Conservation (phyloP, 306 rosid species). For the Quercus rubra region DNA sequence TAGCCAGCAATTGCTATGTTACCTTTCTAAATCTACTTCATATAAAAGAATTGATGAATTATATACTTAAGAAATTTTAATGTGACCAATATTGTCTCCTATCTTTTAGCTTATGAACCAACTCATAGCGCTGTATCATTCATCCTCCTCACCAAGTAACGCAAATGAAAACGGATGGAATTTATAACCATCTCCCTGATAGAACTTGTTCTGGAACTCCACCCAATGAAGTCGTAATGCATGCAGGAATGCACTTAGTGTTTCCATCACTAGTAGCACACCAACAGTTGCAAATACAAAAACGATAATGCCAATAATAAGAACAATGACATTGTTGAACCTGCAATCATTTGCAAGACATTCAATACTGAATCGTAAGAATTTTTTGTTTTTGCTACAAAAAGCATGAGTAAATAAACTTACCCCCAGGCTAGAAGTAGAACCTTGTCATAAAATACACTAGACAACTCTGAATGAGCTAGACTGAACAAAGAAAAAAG, state of each 20-base stretch:
- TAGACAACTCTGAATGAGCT: constrained; percentile 94
- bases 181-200: constrained; percentile 86
- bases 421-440: constrained; percentile 64
- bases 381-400: background rate
- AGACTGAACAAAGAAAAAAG: constrained; percentile 47
- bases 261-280: constrained; percentile 85
- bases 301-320: constrained; percentile 69
- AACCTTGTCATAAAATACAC: constrained; percentile 88
- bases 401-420: background rate
- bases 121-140: constrained; percentile 28
- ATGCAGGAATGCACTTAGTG: constrained; percentile 92
- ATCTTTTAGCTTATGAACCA: background rate
- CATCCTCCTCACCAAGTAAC: constrained; percentile 52
- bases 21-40: background rate
- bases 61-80: background rate
- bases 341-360: constrained; percentile 25
- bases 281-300: constrained; percentile 86
- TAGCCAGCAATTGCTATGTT: background rate
- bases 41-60: background rate
- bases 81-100: background rate
- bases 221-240: constrained; percentile 98
- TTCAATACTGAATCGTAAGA: background rate
- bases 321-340: constrained; percentile 63
- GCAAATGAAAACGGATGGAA: constrained; percentile 71
- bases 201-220: constrained; percentile 93